Evolutionary conservation across 495 filamentous ascomycete species (phyloP).

Genomic region (Daldinia concentrica): DNA sequence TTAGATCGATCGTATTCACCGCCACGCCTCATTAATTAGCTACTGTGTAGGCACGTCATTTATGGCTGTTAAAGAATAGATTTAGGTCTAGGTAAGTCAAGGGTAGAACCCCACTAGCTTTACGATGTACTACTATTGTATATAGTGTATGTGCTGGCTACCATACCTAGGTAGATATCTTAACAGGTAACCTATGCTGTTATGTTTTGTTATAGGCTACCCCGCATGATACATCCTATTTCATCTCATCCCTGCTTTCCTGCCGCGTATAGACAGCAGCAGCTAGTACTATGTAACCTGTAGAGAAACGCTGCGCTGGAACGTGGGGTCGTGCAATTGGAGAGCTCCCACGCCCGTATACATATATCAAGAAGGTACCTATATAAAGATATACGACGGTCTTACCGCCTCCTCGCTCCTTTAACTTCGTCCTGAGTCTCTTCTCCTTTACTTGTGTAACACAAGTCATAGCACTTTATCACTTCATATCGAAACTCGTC

Average conservation of each 20-base stretch:
- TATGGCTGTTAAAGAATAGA: conserved; percentile 16
- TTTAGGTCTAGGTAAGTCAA: conserved; percentile 14
- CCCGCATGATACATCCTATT: conserved; percentile 37
- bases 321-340: conserved; percentile 43
- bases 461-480: background rate
- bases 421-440: conserved; percentile 4
- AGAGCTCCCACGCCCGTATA: conserved; percentile 18
- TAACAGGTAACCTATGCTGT: background rate
- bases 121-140: conserved; percentile 7
- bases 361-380: conserved; percentile 13
- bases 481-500: background rate
- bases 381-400: conserved; percentile 20
- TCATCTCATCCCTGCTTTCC: conserved; percentile 14
- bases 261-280: conserved; percentile 6
- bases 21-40: conserved; percentile 23
- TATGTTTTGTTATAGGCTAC: conserved; percentile 25
- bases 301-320: conserved; percentile 36
- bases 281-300: conserved; percentile 16
- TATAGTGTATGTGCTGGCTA: background rate
- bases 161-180: background rate
- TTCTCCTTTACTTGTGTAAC: conserved; percentile 4
- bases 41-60: conserved; percentile 21
- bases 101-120: conserved; percentile 19
- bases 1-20: conserved; percentile 34
- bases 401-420: conserved; percentile 9